Evolutionary conservation across 1,284 basidiomycete species (phyloP).

Genomic region (Inonotus obliquus): DNA sequence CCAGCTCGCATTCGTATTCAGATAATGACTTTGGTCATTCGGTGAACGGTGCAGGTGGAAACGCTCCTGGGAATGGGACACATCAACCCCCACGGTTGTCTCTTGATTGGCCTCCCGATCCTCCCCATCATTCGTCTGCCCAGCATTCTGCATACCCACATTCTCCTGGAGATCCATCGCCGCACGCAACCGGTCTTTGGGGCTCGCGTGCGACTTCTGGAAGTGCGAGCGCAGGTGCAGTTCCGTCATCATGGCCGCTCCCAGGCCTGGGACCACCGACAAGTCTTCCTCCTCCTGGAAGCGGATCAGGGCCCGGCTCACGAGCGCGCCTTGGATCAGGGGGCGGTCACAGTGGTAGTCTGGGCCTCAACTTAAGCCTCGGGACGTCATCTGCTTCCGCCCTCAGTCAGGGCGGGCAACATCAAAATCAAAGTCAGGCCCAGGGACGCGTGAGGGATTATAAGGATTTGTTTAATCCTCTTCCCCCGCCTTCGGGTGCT

Average conservation of each 20-base stretch:
- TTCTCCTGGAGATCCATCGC: slow-evolving; percentile 6
- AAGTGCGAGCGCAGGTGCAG: not conserved
- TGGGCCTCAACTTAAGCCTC: slow-evolving; percentile 5
- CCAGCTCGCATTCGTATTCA: not conserved
- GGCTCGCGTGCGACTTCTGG: not conserved
- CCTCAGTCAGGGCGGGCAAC: not conserved
- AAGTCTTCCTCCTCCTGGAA: not conserved
- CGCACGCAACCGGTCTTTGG: slow-evolving; percentile 3
- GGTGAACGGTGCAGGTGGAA: not conserved
- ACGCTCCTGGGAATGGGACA: not conserved
- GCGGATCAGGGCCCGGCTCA: not conserved
- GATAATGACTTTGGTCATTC: not conserved
- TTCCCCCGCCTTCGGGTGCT: not conserved
- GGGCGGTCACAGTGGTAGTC: not conserved
- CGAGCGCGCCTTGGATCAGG: not conserved
- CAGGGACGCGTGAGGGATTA: not conserved
- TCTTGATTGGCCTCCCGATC: slow-evolving; percentile 1
- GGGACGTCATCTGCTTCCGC: slow-evolving; percentile 5
- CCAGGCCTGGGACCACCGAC: not conserved
- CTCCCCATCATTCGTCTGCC: not conserved
- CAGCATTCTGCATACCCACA: slow-evolving; percentile 7
- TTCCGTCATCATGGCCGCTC: not conserved
- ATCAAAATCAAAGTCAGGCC: not conserved
- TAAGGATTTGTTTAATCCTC: slow-evolving; percentile 8
- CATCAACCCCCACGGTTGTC: slow-evolving; percentile 3